These are phyloP conservation scores for Neurospora tetrasperma DNA, from an alignment of 495 filamentous ascomycete species.

Conservation along the genomic window DNA sequence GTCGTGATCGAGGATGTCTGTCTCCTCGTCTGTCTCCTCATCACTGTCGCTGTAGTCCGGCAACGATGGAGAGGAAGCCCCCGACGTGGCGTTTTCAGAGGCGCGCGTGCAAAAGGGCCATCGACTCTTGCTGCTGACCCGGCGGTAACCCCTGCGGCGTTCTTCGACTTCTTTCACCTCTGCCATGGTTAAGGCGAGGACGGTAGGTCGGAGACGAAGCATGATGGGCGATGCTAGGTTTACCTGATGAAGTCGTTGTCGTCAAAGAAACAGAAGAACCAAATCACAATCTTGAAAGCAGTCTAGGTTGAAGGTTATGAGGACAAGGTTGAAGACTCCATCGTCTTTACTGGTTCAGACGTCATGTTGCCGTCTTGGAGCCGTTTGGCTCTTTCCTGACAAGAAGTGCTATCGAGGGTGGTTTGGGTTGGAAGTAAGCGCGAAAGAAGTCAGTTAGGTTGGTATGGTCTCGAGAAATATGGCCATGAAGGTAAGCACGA, in stretches of 20 bases:
- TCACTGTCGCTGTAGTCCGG: not conserved
- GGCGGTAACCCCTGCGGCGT: constrained; percentile 17
- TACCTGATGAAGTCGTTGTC: not conserved
- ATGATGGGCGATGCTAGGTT: constrained; percentile 24
- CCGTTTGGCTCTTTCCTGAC: not conserved
- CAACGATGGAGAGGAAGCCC: not conserved
- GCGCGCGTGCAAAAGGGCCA: not conserved
- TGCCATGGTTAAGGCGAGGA: constrained; percentile 40
- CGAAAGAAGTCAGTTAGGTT: not conserved
- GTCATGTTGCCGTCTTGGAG: not conserved
- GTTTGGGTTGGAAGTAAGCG: not conserved
- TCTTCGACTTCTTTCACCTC: constrained; percentile 42
- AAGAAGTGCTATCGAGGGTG: not conserved
- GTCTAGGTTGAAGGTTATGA: not conserved
- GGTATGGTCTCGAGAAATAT: not conserved
- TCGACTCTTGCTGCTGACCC: not conserved
- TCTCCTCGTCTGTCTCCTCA: not conserved
- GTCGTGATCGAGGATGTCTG: not conserved
- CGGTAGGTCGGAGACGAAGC: constrained; percentile 45
- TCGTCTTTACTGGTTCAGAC: not conserved
- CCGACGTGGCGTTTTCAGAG: not conserved
- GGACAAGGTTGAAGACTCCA: not conserved
- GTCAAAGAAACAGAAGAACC: not conserved
- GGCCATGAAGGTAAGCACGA: not conserved
- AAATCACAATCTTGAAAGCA: not conserved